Conservation (phyloP, 1,284 basidiomycete genomes). For the Ustilago lituana region DNA sequence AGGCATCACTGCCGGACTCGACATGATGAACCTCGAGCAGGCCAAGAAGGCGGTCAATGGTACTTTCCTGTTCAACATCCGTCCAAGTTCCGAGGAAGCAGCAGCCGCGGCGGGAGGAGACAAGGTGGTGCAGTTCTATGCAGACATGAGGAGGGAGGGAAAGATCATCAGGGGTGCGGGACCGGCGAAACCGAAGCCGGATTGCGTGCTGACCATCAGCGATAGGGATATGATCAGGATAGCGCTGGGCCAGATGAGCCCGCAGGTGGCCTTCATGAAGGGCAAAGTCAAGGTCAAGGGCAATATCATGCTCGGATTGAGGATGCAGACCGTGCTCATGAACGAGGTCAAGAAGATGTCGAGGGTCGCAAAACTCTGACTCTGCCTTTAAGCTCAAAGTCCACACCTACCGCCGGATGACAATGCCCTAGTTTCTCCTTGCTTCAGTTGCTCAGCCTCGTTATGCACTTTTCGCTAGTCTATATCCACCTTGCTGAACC, state of each 20-base stretch:
- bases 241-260: conserved; percentile 50
- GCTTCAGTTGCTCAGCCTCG: no score
- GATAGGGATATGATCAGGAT: conserved; percentile 59
- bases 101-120: conserved; percentile 12
- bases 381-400: no score
- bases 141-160: conserved; percentile 55
- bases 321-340: conserved; percentile 54
- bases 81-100: conserved; percentile 22
- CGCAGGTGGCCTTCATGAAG: conserved; percentile 57
- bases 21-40: conserved; percentile 55
- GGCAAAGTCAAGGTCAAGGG: conserved; percentile 57
- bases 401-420: no score
- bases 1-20: conserved; percentile 43
- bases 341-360: conserved; percentile 56
- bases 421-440: no score
- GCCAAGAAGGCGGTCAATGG: conserved; percentile 57
- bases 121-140: conserved; percentile 45
- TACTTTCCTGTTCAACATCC: conserved; percentile 53
- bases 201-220: conserved; percentile 47
- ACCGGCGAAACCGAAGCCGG: conserved; percentile 53
- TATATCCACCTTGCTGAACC: no score
- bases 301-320: conserved; percentile 57
- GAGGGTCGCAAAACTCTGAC: conserved; percentile 42
- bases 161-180: conserved; percentile 40
- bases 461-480: no score